Evolutionary conservation across 2,329 filamentous ascomycete genomes (phyloP).

Genomic region (Proliferodiscus dingleyae): DNA sequence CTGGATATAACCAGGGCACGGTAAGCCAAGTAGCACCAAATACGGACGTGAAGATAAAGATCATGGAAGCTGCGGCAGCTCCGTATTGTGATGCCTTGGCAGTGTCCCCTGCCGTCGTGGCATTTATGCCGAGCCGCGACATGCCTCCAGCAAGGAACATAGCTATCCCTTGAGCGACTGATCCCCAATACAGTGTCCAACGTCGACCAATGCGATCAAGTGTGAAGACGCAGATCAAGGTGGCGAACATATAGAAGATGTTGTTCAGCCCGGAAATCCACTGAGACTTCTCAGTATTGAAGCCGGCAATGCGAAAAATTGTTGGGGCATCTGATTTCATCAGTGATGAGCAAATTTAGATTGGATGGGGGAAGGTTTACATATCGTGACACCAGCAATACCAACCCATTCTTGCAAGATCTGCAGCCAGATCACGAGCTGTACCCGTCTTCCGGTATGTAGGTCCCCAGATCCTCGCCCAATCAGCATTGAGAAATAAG

Average conservation of each 20-base stretch:
- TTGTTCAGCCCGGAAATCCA: constrained; percentile 59
- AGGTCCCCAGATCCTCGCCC: constrained; percentile 60
- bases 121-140: constrained; percentile 46
- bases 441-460: constrained; percentile 62
- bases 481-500: constrained; percentile 62
- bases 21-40: constrained; percentile 51
- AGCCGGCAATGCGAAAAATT: constrained; percentile 65
- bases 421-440: constrained; percentile 67
- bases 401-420: constrained; percentile 68
- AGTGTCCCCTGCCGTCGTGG: constrained; percentile 40
- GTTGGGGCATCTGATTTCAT: constrained; percentile 24
- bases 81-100: constrained; percentile 48
- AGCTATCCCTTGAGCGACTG: constrained; percentile 56
- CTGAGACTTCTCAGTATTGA: constrained; percentile 53
- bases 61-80: constrained; percentile 63
- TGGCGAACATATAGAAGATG: constrained; percentile 56
- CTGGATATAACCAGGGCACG: constrained; percentile 60
- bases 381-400: constrained; percentile 64
- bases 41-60: constrained; percentile 63
- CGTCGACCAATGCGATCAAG: constrained; percentile 64
- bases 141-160: constrained; percentile 65
- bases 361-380: constrained; percentile 21
- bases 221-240: constrained; percentile 65
- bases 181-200: constrained; percentile 66
- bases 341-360: not conserved